These are phyloP conservation scores for Psilocybe sp. DNA, from an alignment of 768 basidiomycete species.

Conservation along the genomic window DNA sequence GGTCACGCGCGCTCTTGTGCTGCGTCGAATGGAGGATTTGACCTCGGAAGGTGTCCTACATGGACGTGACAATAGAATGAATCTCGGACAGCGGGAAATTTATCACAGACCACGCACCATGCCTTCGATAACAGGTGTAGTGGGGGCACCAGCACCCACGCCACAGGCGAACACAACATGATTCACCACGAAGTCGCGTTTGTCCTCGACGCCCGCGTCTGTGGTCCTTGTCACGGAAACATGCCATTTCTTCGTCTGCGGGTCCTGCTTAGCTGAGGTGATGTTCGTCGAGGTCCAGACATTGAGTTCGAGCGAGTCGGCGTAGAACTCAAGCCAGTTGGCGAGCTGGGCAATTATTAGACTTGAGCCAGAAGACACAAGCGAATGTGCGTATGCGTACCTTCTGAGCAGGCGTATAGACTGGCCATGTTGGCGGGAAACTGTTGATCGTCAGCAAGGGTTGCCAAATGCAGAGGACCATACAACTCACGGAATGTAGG, in stretches of 20 bases:
- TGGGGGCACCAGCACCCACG: slow-evolving; percentile 42
- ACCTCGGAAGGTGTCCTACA: slow-evolving; percentile 45
- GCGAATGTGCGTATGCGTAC: slow-evolving; percentile 16
- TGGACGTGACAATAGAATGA: no score
- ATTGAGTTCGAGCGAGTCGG: slow-evolving; percentile 54
- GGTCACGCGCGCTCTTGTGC: slow-evolving; percentile 45
- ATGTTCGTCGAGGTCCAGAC: slow-evolving; percentile 57
- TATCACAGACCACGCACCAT: slow-evolving; percentile 23
- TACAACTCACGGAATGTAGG: slow-evolving; percentile 45
- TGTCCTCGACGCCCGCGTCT: slow-evolving; percentile 20
- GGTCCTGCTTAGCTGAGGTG: slow-evolving; percentile 33
- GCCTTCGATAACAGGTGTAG: slow-evolving; percentile 42
- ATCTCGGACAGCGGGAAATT: no score
- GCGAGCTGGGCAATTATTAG: slow-evolving; percentile 39
- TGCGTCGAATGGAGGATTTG: slow-evolving; percentile 48
- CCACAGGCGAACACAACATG: slow-evolving; percentile 61
- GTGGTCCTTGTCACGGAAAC: slow-evolving; percentile 31
- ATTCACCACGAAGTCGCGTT: slow-evolving; percentile 37
- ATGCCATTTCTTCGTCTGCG: slow-evolving; percentile 39
- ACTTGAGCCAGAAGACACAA: not conserved
- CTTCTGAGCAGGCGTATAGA: slow-evolving; percentile 49
- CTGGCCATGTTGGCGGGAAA: slow-evolving; percentile 59
- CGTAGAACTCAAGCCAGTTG: slow-evolving; percentile 66
- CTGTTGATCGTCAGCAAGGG: slow-evolving; percentile 18
- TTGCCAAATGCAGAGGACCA: not conserved